Evolutionary conservation across 768 basidiomycete genomes (phyloP).

Genomic region (Neoboletus magnificus): DNA sequence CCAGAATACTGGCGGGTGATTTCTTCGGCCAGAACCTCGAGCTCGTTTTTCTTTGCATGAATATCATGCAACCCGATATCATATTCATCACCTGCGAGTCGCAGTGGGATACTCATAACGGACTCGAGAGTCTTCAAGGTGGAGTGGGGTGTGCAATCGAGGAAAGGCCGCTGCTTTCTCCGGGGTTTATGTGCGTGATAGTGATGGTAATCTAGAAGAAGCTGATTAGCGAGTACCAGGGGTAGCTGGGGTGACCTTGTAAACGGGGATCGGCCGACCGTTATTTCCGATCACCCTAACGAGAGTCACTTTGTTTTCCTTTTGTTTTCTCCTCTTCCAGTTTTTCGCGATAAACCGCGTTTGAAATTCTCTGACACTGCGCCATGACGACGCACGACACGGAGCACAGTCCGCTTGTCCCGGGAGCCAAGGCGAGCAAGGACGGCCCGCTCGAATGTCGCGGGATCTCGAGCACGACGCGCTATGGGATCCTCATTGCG

Average conservation of each 20-base stretch:
- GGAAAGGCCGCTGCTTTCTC: neutral
- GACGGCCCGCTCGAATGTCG: slow-evolving; percentile 43
- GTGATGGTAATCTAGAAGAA: too few relatives aligned
- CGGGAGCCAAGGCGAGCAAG: neutral
- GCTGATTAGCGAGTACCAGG: neutral
- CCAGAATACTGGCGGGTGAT: neutral
- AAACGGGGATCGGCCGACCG: too few relatives aligned
- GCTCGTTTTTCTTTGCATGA: neutral
- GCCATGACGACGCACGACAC: slow-evolving; percentile 3
- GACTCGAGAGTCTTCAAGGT: neutral
- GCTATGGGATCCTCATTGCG: slow-evolving; percentile 62
- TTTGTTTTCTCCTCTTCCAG: too few relatives aligned
- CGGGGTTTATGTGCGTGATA: neutral
- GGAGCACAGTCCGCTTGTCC: slow-evolving; percentile 31
- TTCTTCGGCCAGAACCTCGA: neutral
- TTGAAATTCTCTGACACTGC: too few relatives aligned
- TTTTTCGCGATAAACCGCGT: too few relatives aligned
- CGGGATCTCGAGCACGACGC: slow-evolving; percentile 54
- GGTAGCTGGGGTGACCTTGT: too few relatives aligned
- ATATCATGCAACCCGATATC: neutral
- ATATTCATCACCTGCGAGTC: neutral
- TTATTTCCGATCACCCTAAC: too few relatives aligned
- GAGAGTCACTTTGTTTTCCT: too few relatives aligned
- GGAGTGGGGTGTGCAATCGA: neutral
- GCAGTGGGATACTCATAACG: neutral